Evolutionary conservation across 208 protist genomes (phyloP).

Genomic region (Baffinella frigidus): DNA sequence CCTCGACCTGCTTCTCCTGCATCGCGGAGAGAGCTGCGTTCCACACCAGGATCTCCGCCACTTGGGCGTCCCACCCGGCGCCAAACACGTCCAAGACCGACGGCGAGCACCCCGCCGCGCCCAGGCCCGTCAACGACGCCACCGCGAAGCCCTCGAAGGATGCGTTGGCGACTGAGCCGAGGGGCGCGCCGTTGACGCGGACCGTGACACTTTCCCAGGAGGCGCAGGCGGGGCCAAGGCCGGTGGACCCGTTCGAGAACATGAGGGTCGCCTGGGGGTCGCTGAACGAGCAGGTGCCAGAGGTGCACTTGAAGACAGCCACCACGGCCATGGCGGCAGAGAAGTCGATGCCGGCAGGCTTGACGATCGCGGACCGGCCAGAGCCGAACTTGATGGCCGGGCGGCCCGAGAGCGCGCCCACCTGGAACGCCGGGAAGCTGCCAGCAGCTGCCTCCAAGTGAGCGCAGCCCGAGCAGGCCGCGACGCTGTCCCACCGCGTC

Average conservation of each 20-base stretch:
- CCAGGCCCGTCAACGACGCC: no score
- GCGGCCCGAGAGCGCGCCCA: background rate
- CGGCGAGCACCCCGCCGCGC: no score
- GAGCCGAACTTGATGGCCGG: background rate
- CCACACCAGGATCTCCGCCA: conserved; percentile 39
- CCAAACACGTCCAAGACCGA: no score
- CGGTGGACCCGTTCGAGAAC: background rate
- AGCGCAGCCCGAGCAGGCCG: background rate
- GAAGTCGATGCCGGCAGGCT: background rate
- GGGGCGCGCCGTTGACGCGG: conserved; percentile 6
- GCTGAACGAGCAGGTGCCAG: background rate
- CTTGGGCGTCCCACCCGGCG: background rate
- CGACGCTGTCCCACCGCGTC: background rate
- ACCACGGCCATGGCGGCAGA: background rate
- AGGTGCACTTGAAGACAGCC: background rate
- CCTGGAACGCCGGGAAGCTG: background rate
- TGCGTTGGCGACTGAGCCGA: background rate
- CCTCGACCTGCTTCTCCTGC: background rate
- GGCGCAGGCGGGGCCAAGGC: background rate
- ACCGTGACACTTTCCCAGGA: background rate
- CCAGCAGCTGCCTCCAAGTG: background rate
- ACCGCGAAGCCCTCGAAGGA: background rate
- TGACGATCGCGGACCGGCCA: background rate
- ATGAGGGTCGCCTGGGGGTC: background rate
- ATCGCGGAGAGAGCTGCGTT: background rate